phyloP scores from a whole-genome alignment of 225 moss, liverwort and hornwort species.

The Antitrichia curtipendula region DNA sequence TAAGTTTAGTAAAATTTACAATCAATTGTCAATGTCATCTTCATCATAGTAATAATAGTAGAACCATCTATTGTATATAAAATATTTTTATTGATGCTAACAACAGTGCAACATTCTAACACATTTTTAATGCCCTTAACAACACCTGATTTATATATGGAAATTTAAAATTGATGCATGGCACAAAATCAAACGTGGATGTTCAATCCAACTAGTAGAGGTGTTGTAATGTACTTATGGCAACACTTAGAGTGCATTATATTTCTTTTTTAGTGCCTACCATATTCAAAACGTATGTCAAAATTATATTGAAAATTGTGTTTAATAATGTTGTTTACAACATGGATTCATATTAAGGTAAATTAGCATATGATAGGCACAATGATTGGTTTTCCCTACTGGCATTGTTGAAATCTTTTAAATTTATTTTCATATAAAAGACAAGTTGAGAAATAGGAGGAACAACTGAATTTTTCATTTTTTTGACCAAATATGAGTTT shows the following conservation, averaged over 20 bases:
- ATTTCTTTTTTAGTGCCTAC: too few species aligned
- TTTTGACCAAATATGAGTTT: background rate
- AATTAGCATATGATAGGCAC: background rate
- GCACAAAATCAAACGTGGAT: background rate
- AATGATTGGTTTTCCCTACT: background rate
- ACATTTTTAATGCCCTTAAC: background rate
- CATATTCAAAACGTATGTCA: background rate
- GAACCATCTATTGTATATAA: background rate
- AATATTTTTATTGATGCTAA: background rate
- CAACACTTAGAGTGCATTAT: background rate
- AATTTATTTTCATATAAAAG: background rate
- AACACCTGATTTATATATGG: fast-evolving
- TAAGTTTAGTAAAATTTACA: background rate
- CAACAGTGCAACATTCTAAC: background rate
- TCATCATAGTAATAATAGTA: background rate
- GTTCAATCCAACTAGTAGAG: background rate
- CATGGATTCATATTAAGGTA: background rate
- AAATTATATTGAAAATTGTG: fast-evolving
- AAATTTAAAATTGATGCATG: background rate
- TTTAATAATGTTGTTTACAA: fast-evolving
- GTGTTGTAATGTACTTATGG: background rate
- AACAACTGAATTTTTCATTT: too few species aligned
- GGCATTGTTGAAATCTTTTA: background rate
- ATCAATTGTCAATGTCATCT: background rate
- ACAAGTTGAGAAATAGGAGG: fast-evolving